These are phyloP conservation scores for Pseudovirgaria hyperparasitica DNA, from an alignment of 2,329 filamentous ascomycete genomes.

Conservation along the genomic window DNA sequence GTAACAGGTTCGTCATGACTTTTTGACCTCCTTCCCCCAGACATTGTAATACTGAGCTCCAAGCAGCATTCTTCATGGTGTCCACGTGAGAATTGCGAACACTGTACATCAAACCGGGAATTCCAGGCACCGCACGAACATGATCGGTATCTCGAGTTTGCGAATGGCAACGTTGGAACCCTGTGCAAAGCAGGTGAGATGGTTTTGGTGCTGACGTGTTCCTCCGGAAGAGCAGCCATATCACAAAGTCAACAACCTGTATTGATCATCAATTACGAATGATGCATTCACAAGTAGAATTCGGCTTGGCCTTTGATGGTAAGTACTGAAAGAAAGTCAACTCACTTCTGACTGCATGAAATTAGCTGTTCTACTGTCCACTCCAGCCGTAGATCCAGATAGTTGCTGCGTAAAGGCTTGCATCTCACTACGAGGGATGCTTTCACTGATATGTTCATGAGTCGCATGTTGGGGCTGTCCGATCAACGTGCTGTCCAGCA, in stretches of 20 bases:
- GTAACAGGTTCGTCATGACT: conserved; percentile 64
- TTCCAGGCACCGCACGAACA: conserved; percentile 29
- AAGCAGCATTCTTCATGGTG: conserved; percentile 55
- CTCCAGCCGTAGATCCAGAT: conserved; percentile 16
- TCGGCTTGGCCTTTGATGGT: conserved; percentile 1
- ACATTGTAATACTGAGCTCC: conserved; percentile 62
- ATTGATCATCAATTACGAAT: conserved; percentile 8
- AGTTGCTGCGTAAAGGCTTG: conserved; percentile 31
- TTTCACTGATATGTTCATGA: conserved; percentile 31
- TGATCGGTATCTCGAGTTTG: conserved; percentile 15
- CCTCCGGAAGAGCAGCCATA: conserved; percentile 64
- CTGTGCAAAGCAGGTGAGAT: conserved; percentile 71
- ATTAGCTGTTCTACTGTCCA: conserved; percentile 18
- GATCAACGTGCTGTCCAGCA: conserved; percentile 61
- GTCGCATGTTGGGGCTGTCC: conserved; percentile 26
- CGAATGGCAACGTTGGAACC: conserved; percentile 47
- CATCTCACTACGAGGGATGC: conserved; percentile 30
- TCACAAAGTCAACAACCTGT: conserved; percentile 38
- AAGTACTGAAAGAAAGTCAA: conserved; percentile 4
- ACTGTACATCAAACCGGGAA: conserved; percentile 53
- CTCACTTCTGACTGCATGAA: conserved; percentile 32
- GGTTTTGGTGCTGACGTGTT: conserved; percentile 39
- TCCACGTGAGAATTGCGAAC: conserved; percentile 60
- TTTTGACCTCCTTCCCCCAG: conserved; percentile 63
- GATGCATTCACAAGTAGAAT: conserved; percentile 1